A percentile compares a stretch with the other conserved stretches of the same genome.
phyloP scores from a whole-genome alignment of 345 rosid species.

The Pistacia vera region DNA sequence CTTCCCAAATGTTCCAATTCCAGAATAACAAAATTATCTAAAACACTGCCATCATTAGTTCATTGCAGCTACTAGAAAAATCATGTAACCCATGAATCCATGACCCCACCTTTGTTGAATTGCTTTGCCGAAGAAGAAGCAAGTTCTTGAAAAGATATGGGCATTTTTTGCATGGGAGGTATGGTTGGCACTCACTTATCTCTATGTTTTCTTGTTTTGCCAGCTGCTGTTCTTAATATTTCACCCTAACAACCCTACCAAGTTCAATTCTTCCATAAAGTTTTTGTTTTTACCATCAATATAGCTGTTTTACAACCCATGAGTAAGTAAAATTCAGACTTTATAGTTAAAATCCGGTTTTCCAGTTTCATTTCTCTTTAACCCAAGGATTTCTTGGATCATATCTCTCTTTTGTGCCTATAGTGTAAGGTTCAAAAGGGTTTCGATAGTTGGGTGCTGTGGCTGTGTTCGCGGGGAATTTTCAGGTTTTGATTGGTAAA shows the following conservation, averaged over 20 bases:
- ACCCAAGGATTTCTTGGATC: constrained; percentile 12
- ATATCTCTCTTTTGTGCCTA: background rate
- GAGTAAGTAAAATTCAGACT: constrained; percentile 3
- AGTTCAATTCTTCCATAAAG: background rate
- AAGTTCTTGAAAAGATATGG: constrained; percentile 2
- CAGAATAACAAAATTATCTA: too few relatives aligned
- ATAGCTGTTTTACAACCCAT: background rate
- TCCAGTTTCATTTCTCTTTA: background rate
- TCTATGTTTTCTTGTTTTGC: background rate
- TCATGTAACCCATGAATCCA: background rate
- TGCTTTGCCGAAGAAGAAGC: constrained; percentile 5
- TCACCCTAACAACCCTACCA: constrained; percentile 8
- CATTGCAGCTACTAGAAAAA: too few relatives aligned
- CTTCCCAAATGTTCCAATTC: too few relatives aligned
- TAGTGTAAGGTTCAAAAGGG: background rate
- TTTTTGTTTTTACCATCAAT: background rate
- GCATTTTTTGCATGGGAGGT: constrained; percentile 14
- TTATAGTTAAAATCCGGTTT: background rate
- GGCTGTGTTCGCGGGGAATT: background rate
- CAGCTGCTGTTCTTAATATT: background rate
- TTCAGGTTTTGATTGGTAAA: constrained; percentile 4
- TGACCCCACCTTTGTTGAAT: constrained; percentile 15
- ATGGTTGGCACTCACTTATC: background rate
- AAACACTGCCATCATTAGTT: too few relatives aligned
- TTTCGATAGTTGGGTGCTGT: background rate